These are phyloP conservation scores for Cryptococcus deneoformans DNA, from an alignment of 1,284 basidiomycete species.

Conservation along the genomic window DNA sequence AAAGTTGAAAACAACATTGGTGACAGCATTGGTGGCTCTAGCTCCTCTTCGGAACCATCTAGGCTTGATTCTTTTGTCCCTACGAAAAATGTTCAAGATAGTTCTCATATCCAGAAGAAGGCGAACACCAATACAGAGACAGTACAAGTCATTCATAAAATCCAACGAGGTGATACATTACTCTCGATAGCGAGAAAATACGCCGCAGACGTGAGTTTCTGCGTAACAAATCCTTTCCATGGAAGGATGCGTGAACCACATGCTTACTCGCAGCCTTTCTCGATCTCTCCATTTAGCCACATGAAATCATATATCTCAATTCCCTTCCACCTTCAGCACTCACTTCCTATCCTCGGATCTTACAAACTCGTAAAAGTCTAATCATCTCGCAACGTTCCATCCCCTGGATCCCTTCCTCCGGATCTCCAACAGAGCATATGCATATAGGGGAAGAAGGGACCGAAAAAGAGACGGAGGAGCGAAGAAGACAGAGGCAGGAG, in stretches of 20 bases:
- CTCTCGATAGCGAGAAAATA: constrained; percentile 31
- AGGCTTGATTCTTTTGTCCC: too few species aligned
- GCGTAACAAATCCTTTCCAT: too few species aligned
- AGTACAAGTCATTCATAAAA: constrained; percentile 33
- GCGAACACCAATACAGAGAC: constrained; percentile 14
- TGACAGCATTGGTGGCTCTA: too few species aligned
- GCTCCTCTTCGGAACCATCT: neutral
- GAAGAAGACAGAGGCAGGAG: constrained; percentile 24
- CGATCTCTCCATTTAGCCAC: constrained; percentile 16
- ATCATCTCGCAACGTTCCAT: constrained; percentile 25
- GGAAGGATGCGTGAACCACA: constrained; percentile 18
- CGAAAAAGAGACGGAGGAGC: constrained; percentile 7
- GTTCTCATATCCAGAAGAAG: constrained; percentile 9
- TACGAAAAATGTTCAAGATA: neutral
- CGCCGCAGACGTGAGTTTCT: constrained; percentile 24
- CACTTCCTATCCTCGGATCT: constrained; percentile 25
- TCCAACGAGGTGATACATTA: constrained; percentile 29
- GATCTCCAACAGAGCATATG: neutral
- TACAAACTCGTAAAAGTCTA: constrained; percentile 37
- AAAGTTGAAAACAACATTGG: too few species aligned
- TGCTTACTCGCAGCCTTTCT: neutral
- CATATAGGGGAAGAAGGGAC: constrained; percentile 6
- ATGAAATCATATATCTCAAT: constrained; percentile 33
- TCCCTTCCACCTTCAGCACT: constrained; percentile 26
- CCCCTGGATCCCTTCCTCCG: constrained; percentile 1